A percentile compares a stretch with the other conserved stretches of the same genome.
Conservation (phyloP, 192 early-diverging fungal genomes). For the Rhizoclosmatium sp. region DNA sequence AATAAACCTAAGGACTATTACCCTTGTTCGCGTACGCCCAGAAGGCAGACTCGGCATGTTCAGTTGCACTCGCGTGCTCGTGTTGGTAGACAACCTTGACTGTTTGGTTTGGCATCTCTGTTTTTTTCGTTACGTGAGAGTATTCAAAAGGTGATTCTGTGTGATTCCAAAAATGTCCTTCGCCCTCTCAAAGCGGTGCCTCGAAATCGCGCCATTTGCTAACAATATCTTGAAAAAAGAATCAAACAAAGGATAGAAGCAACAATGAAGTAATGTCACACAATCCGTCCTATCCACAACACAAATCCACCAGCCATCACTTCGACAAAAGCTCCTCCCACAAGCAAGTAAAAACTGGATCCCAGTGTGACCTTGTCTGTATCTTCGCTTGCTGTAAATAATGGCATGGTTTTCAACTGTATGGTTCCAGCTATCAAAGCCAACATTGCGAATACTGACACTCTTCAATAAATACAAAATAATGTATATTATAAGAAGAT, state of each 20-base stretch:
- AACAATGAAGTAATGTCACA: no score
- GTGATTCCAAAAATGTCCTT: no score
- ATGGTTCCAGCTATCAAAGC: not conserved
- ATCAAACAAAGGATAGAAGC: no score
- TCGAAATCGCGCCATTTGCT: no score
- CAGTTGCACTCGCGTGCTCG: not conserved
- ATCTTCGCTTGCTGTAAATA: not conserved
- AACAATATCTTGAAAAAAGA: no score
- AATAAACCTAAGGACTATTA: not conserved
- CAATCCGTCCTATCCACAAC: no score
- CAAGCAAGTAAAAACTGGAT: not conserved
- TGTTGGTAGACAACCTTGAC: slow-evolving; percentile 23
- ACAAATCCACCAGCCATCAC: no score
- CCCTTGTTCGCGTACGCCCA: slow-evolving; percentile 32
- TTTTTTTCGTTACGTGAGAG: slow-evolving; percentile 3
- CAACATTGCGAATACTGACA: not conserved
- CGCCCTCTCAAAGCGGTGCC: no score
- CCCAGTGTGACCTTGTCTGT: not conserved
- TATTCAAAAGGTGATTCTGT: not conserved
- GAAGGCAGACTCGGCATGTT: slow-evolving; percentile 9
- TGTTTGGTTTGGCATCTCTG: slow-evolving; percentile 34
- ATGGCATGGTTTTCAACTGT: not conserved
- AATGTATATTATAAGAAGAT: no score
- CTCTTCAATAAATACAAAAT: no score
- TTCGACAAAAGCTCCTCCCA: not conserved